Conservation (phyloP, 2,329 filamentous ascomycete species). For the Aspergillus aculeatus region DNA sequence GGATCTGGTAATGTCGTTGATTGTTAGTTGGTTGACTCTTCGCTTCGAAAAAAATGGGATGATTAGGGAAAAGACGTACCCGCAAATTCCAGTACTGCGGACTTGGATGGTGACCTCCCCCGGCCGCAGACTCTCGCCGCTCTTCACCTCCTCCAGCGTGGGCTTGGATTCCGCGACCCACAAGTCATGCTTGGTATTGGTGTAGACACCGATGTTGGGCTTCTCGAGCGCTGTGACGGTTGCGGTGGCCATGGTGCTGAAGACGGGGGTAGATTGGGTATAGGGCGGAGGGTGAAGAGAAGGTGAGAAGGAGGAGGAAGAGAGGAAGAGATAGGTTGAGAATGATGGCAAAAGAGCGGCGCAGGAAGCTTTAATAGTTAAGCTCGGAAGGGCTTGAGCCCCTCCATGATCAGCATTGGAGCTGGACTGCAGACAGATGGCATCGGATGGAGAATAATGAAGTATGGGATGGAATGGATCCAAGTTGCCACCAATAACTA, state of each 20-base stretch:
- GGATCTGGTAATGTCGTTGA: constrained; percentile 55
- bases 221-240: constrained; percentile 54
- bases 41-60: background rate
- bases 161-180: constrained; percentile 82
- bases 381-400: background rate
- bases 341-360: background rate
- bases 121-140: constrained; percentile 65
- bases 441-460: background rate
- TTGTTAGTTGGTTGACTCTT: background rate
- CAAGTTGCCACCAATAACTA: too few species aligned
- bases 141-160: constrained; percentile 69
- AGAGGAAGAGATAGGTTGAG: constrained; percentile 5
- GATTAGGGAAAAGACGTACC: constrained; percentile 52
- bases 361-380: background rate
- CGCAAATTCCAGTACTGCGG: constrained; percentile 94
- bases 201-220: constrained; percentile 93
- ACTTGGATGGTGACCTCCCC: constrained; percentile 87
- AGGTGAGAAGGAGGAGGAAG: background rate
- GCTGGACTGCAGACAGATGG: too few species aligned
- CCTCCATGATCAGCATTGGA: background rate
- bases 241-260: constrained; percentile 29
- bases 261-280: constrained; percentile 2
- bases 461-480: background rate
- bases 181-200: constrained; percentile 86
- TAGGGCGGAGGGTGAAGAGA: background rate